phyloP scores from a whole-genome alignment of 2,329 filamentous ascomycete genomes.

The Arthroderma uncinatum region DNA sequence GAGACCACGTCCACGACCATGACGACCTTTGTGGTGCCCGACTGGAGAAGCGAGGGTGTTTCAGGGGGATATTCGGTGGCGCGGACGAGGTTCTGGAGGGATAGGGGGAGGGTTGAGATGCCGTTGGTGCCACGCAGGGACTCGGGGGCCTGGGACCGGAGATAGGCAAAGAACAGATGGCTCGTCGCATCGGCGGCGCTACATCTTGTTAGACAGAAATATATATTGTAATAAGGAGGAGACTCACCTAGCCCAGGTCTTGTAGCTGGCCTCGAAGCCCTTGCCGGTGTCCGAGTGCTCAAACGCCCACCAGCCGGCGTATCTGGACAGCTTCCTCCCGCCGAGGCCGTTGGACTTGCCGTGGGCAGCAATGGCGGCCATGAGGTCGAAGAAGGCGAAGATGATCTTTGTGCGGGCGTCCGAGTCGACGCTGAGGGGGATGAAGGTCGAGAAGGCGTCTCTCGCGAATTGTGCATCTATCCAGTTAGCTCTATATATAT shows the following conservation, averaged over 20 bases:
- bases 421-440: conserved; percentile 84
- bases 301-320: conserved; percentile 98
- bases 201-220: conserved; percentile 7
- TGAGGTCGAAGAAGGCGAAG: conserved; percentile 89
- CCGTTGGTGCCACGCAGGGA: conserved; percentile 56
- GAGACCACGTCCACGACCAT: conserved; percentile 97
- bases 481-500: conserved; percentile 9
- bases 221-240: not conserved
- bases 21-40: conserved; percentile 74
- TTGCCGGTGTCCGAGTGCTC: conserved; percentile 77
- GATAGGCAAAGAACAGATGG: conserved; percentile 95
- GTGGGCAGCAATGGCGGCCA: conserved; percentile 82
- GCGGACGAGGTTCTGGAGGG: conserved; percentile 77
- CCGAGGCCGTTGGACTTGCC: conserved; percentile 88
- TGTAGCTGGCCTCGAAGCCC: conserved; percentile 91
- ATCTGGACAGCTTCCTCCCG: conserved; percentile 83
- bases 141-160: conserved; percentile 80
- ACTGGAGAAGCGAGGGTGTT: conserved; percentile 62
- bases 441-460: conserved; percentile 92
- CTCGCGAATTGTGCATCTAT: conserved; percentile 81
- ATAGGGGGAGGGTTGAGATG: conserved; percentile 78
- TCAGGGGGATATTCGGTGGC: conserved; percentile 92
- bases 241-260: conserved; percentile 68
- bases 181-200: conserved; percentile 92
- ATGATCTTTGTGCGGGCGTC: conserved; percentile 78